Percentiles rank a stretch among this genome's conserved stretches.
Evolutionary conservation across 495 filamentous ascomycete genomes (phyloP).

Genomic region (Talaromyces thailandensis): DNA sequence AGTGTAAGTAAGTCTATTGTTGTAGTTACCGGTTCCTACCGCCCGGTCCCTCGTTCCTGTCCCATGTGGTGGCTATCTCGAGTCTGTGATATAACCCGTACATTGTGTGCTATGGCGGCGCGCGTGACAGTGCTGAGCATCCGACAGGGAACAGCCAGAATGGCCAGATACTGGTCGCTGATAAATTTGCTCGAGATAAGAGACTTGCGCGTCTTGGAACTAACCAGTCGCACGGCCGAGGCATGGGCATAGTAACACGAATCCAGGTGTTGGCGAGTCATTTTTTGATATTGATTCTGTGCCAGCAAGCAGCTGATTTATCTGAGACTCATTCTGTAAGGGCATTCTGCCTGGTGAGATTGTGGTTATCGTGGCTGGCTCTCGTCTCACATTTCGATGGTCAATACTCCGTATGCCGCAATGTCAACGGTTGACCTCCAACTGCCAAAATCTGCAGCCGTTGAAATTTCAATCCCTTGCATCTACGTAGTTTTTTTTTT

Average conservation of each 20-base stretch:
- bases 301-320: not conserved
- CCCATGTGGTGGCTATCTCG: not conserved
- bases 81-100: not conserved
- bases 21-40: not conserved
- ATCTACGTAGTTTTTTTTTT: not conserved
- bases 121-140: not conserved
- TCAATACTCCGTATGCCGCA: not conserved
- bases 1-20: not conserved
- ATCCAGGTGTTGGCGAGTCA: not conserved
- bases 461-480: not conserved
- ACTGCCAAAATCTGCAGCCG: not conserved
- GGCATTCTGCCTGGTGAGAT: not conserved
- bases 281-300: not conserved
- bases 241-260: too few relatives aligned
- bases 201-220: not conserved
- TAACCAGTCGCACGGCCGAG: not conserved
- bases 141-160: not conserved
- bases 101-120: not conserved
- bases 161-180: not conserved
- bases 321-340: not conserved
- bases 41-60: not conserved
- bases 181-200: slow-evolving; percentile 5
- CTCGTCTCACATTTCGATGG: not conserved
- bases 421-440: not conserved
- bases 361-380: not conserved